Evolutionary conservation across 768 basidiomycete genomes (phyloP), one percentile per base, ranked within the genome.

Genomic region (Termitomyces sp.): DNA sequence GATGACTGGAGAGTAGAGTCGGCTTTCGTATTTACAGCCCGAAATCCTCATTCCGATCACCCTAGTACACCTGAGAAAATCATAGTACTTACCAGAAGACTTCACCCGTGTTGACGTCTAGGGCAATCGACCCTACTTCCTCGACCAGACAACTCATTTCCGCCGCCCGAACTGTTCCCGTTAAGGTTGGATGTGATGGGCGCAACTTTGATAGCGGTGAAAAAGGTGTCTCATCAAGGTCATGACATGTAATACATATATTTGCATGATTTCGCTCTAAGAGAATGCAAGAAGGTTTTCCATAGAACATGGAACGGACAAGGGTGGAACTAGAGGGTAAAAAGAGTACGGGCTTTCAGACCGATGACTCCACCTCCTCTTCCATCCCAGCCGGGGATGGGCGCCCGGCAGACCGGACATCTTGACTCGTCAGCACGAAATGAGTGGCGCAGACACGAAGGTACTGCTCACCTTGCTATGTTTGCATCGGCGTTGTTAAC

Each of bases 351-450:
- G 51, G 76, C 64, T 63, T 82, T 83, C 48, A 87, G 64, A 1
- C 87, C 86, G 54, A 88, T 76, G 5, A 89, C 85, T 9, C 88
- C 88, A 6, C 81, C 84, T 1, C 88, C 87, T 60, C 72, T 77
- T 2, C 88, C 88, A 67, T 89, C 87, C 88, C 88, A 89, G 2
- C 82, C 83, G 1, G 79, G 79, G 60, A 89, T 84, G 42, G 71
- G 69, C 1, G 86, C 86, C 18, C 88, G 82, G 67, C 88, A 89
- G 3, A 88, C 87, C 0, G 88, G 88, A 68, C 88, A 89, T 63
- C 85, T 84, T 51, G 49, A 22, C 22, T 33, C 42, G 47, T 27
- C n/a, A 39, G 56, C n/a, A 37, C 37, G 12, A 3, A 16, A 18
- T 52, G 20, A 48, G 49, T 59, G 10, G 57, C 34, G 60, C 26